These are phyloP conservation scores for Hydnum rufescens DNA, from an alignment of 768 basidiomycete species.

Conservation along the genomic window DNA sequence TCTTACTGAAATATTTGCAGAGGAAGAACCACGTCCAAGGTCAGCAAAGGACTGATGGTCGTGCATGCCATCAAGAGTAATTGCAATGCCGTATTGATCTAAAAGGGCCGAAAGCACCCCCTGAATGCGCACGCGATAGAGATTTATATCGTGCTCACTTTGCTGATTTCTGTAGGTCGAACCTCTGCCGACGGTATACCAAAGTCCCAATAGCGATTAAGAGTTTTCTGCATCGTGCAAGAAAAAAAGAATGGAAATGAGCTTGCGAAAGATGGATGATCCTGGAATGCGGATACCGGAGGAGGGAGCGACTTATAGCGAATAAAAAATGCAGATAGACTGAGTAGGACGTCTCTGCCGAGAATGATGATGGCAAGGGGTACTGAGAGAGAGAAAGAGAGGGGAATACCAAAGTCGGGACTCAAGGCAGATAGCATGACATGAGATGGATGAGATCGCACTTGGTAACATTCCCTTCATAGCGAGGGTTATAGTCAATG, in stretches of 20 bases:
- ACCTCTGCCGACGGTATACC: conserved; percentile 92
- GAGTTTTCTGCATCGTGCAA: conserved; percentile 48
- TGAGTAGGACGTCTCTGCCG: conserved; percentile 72
- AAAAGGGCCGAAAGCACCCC: neutral
- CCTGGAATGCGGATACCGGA: conserved; percentile 39
- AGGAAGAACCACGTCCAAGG: conserved; percentile 31
- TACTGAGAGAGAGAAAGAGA: conserved; percentile 25
- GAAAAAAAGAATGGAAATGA: conserved; percentile 5
- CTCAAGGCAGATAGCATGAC: neutral
- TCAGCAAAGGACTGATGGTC: conserved; percentile 64
- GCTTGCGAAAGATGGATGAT: neutral
- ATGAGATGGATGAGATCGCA: conserved; percentile 17
- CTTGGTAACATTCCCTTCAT: conserved; percentile 70
- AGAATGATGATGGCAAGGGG: conserved; percentile 73
- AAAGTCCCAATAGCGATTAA: conserved; percentile 87
- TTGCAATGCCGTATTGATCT: conserved; percentile 89
- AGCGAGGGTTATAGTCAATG: conserved; percentile 68
- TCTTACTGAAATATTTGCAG: conserved; percentile 59
- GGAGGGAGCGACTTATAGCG: conserved; percentile 75
- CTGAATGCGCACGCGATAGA: conserved; percentile 3
- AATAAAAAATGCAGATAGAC: conserved; percentile 79
- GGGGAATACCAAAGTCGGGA: neutral
- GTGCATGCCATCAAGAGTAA: conserved; percentile 79
- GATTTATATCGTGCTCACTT: conserved; percentile 34
- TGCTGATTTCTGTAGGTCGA: conserved; percentile 82